Conservation (phyloP, 768 basidiomycete species). For the Lyophyllum semitale region DNA sequence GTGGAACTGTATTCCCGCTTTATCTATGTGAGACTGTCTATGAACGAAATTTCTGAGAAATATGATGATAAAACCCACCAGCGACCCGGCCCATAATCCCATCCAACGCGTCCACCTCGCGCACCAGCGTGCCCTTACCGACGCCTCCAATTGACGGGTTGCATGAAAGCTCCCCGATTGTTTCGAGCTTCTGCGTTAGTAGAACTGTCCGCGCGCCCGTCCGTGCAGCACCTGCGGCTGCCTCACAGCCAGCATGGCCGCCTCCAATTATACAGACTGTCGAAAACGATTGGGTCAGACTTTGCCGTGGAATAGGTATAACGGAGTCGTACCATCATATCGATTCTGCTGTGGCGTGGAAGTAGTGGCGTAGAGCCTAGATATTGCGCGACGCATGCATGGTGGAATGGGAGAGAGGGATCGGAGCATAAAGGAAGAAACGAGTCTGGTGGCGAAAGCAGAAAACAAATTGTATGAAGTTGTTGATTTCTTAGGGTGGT, state of each 20-base stretch:
- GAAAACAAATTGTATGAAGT: no score
- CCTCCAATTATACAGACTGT: constrained; percentile 86
- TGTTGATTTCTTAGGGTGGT: background rate
- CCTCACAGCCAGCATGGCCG: constrained; percentile 93
- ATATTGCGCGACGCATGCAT: constrained; percentile 12
- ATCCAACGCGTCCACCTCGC: constrained; percentile 89
- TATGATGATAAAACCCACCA: constrained; percentile 48
- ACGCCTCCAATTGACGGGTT: constrained; percentile 93
- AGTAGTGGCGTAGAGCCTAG: constrained; percentile 11
- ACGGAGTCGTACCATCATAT: constrained; percentile 14
- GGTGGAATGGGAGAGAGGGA: constrained; percentile 3
- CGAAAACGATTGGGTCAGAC: background rate
- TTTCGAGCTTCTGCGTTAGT: constrained; percentile 80
- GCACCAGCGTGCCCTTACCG: constrained; percentile 89
- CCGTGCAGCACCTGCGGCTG: constrained; percentile 83
- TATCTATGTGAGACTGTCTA: constrained; percentile 47
- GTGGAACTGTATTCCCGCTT: constrained; percentile 87
- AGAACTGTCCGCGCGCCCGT: constrained; percentile 81
- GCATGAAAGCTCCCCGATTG: constrained; percentile 82
- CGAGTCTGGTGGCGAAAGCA: background rate
- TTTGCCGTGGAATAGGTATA: background rate
- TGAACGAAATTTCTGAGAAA: background rate
- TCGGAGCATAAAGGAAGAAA: constrained; percentile 7
- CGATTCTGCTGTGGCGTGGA: background rate
- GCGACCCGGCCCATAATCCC: constrained; percentile 84